phyloP scores from a whole-genome alignment of 257 asterid species.

The Lithospermum erythrorhizon region DNA sequence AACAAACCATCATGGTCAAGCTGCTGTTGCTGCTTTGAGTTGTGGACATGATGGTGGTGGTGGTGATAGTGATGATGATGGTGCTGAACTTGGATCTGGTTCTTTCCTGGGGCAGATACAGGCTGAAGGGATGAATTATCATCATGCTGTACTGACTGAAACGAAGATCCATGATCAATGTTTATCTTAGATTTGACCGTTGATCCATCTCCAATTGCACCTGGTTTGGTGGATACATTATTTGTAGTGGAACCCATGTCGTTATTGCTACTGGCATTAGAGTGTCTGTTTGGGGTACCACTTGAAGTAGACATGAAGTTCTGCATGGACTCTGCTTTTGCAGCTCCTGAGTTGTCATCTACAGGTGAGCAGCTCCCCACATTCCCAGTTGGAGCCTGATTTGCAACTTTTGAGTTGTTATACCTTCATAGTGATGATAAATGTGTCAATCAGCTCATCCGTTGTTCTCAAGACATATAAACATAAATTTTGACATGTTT shows the following conservation, averaged over 20 bases:
- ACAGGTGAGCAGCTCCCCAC: conserved; percentile 40
- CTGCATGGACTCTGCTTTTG: conserved; percentile 27
- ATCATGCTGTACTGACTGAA: conserved; percentile 25
- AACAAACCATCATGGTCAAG: conserved; percentile 17
- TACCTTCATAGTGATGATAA: conserved; percentile 22
- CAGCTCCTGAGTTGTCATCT: conserved; percentile 31
- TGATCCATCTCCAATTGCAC: conserved; percentile 17
- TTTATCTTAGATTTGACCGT: conserved; percentile 10
- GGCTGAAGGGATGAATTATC: conserved; percentile 16
- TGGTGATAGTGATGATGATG: conserved; percentile 42
- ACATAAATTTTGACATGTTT: not conserved
- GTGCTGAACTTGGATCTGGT: conserved; percentile 31
- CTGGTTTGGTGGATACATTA: conserved; percentile 22
- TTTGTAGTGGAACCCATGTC: conserved; percentile 46
- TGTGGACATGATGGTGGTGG: conserved; percentile 35
- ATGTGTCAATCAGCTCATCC: not conserved
- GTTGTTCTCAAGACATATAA: not conserved
- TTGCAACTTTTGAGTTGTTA: conserved; percentile 24
- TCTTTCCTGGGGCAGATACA: conserved; percentile 13
- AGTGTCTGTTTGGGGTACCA: conserved; percentile 32
- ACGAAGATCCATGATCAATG: conserved; percentile 18
- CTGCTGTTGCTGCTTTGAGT: conserved; percentile 24
- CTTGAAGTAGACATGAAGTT: conserved; percentile 26
- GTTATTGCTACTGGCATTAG: conserved; percentile 41
- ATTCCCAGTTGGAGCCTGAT: conserved; percentile 30